Percentiles rank a stretch among this genome's conserved stretches.
phyloP scores from a whole-genome alignment of 192 early-diverging fungal genomes.

The Umbelopsis ramanniana region DNA sequence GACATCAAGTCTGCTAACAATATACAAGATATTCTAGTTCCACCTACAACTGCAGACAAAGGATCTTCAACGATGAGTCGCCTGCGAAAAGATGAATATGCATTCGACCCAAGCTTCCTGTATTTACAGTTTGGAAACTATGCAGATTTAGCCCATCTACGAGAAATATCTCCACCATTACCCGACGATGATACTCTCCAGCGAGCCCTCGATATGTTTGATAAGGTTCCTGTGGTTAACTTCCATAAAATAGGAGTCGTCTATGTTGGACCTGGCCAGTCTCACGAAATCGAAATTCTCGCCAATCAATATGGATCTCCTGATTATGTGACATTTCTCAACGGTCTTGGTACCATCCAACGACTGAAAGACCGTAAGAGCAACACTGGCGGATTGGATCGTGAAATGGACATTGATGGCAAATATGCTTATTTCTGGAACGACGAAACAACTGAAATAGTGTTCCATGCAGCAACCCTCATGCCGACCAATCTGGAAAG shows the following conservation, averaged over 20 bases:
- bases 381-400: constrained; percentile 89
- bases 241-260: constrained; percentile 96
- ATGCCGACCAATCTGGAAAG: constrained; percentile 83
- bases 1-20: not conserved
- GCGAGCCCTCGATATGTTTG: constrained; percentile 82
- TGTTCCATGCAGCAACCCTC: constrained; percentile 93
- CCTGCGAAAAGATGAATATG: constrained; percentile 46
- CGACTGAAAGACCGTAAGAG: constrained; percentile 60
- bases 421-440: constrained; percentile 80
- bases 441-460: constrained; percentile 83
- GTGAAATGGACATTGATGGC: constrained; percentile 82
- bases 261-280: constrained; percentile 88
- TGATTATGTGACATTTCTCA: constrained; percentile 87
- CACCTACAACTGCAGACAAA: not conserved
- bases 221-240: constrained; percentile 87
- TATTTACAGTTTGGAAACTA: constrained; percentile 74
- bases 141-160: constrained; percentile 64
- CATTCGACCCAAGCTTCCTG: constrained; percentile 61
- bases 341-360: constrained; percentile 76
- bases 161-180: constrained; percentile 45
- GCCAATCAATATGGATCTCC: constrained; percentile 86
- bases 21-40: not conserved
- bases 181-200: constrained; percentile 77
- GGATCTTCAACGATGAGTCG: not conserved
- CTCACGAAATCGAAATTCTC: constrained; percentile 84